These are phyloP conservation scores for Leccinum longicurvipes DNA, from an alignment of 768 basidiomycete species.

Conservation along the genomic window DNA sequence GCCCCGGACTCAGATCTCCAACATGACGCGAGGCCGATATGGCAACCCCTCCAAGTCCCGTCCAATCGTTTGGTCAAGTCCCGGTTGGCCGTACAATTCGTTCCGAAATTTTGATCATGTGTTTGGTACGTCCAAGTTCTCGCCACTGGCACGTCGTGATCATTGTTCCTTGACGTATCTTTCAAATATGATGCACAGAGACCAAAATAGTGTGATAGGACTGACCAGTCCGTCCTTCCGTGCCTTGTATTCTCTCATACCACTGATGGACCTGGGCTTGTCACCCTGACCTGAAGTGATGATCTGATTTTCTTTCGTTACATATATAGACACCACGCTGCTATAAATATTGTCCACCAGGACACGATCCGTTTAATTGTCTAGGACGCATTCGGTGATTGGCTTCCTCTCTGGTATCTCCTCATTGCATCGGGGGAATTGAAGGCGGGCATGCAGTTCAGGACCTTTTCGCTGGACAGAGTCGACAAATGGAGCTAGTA, in stretches of 20 bases:
- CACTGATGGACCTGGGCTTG: not conserved
- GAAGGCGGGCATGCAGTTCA: not conserved
- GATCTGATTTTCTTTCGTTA: not conserved
- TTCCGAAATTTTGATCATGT: not conserved
- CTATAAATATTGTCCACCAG: not conserved
- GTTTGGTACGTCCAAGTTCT: not conserved
- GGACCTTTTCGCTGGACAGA: not conserved
- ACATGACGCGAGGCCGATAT: not conserved
- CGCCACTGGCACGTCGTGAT: not conserved
- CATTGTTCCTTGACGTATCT: not conserved
- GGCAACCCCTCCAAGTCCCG: not conserved
- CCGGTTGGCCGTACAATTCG: not conserved
- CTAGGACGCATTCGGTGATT: not conserved
- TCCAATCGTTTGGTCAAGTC: not conserved
- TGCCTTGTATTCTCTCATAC: not conserved
- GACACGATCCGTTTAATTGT: not conserved
- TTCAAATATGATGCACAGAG: not conserved
- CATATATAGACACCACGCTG: not conserved
- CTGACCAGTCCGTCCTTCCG: not conserved
- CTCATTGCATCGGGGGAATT: not conserved
- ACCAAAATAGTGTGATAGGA: not conserved
- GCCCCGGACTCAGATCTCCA: not conserved
- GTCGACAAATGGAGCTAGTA: not conserved
- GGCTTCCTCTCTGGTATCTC: not conserved
- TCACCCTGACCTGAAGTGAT: not conserved